phyloP scores from a whole-genome alignment of 108 stramenopile genomes.

The Nitzschia sp. region DNA sequence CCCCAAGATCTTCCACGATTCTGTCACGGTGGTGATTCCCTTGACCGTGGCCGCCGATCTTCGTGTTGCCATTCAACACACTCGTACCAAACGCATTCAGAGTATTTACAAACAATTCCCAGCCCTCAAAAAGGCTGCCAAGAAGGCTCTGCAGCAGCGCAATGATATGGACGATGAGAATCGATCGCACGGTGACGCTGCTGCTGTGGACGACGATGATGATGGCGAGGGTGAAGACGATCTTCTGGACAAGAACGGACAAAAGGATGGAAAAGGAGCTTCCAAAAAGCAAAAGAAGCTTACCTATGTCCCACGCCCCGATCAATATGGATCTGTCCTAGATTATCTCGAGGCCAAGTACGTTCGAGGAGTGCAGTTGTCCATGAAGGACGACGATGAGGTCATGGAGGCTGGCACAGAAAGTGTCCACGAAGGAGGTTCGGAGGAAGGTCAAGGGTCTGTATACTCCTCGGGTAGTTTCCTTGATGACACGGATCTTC shows the following conservation, averaged over 20 bases:
- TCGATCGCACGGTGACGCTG: conserved; percentile 4
- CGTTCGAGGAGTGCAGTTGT: conserved; percentile 75
- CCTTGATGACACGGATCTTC: conserved; percentile 73
- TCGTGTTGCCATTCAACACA: conserved; percentile 65
- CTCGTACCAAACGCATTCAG: conserved; percentile 54
- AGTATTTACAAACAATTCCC: conserved; percentile 50
- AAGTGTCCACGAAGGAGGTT: conserved; percentile 29
- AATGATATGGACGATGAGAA: conserved; percentile 26
- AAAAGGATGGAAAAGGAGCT: conserved; percentile 5
- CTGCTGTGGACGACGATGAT: conserved; percentile 11
- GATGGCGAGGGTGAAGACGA: conserved; percentile 17
- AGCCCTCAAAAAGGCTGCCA: conserved; percentile 25
- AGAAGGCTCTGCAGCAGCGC: background rate
- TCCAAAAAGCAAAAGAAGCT: conserved; percentile 28
- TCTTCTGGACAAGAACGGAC: conserved; percentile 8
- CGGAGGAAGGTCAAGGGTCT: conserved; percentile 62
- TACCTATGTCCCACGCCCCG: conserved; percentile 38
- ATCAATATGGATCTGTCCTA: conserved; percentile 63
- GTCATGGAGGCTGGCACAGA: conserved; percentile 23
- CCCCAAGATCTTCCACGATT: conserved; percentile 57
- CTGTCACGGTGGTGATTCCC: conserved; percentile 68
- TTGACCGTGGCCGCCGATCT: conserved; percentile 76
- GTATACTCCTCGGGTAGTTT: conserved; percentile 69
- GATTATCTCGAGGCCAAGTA: conserved; percentile 91
- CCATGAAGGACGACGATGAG: conserved; percentile 47